These are phyloP conservation scores for Rozella allomycis DNA, from an alignment of 371 early-diverging fungal species.

Conservation along the genomic window DNA sequence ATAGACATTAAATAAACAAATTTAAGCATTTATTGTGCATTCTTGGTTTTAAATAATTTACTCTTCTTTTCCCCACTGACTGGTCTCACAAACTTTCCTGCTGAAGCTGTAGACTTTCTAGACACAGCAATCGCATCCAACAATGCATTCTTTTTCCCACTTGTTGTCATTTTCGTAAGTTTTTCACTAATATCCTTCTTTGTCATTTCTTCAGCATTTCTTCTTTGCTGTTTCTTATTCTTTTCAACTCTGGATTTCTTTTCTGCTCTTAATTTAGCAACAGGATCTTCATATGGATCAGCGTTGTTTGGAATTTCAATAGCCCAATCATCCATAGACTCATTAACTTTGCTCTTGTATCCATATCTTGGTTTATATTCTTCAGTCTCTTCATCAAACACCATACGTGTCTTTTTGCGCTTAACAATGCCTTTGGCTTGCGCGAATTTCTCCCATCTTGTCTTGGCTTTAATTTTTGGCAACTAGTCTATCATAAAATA, in stretches of 20 bases:
- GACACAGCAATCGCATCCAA: too few species aligned
- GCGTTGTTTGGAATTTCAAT: constrained; percentile 61
- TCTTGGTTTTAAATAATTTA: too few species aligned
- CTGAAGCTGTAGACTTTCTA: too few species aligned
- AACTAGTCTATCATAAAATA: too few species aligned
- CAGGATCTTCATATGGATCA: constrained; percentile 67
- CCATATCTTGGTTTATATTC: constrained; percentile 83
- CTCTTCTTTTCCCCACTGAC: too few species aligned
- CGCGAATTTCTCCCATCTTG: constrained; percentile 98
- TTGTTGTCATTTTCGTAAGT: too few species aligned
- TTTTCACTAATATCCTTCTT: too few species aligned
- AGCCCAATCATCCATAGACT: constrained; percentile 49
- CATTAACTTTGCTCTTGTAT: constrained; percentile 51
- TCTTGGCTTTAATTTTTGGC: constrained; percentile 37
- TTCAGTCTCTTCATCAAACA: constrained; percentile 62
- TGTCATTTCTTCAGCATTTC: constrained; percentile 24
- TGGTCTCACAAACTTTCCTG: too few species aligned
- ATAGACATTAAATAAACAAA: too few species aligned
- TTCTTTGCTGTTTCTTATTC: constrained; percentile 55
- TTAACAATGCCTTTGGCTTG: constrained; percentile 89
- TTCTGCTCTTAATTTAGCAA: constrained; percentile 41
- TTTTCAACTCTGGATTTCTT: constrained; percentile 68
- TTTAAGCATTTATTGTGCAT: too few species aligned
- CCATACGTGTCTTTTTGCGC: constrained; percentile 43
- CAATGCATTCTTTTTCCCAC: too few species aligned